Evolutionary conservation across 2,329 filamentous ascomycete species (phyloP).

Genomic region (Clonostachys rhizophaga): DNA sequence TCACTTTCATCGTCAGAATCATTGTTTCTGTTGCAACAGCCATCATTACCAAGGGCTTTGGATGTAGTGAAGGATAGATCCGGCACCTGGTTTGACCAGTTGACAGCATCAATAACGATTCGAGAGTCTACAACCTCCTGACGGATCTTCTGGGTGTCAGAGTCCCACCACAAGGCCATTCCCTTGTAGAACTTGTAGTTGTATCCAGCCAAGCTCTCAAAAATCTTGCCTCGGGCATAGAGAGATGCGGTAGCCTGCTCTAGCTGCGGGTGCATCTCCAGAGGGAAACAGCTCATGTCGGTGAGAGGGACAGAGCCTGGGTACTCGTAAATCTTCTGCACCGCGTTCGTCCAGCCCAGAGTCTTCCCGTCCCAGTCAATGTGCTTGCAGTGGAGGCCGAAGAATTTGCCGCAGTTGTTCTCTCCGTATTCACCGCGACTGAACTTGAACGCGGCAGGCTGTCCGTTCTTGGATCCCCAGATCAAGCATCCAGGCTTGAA

Average conservation of each 20-base stretch:
- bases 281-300: slow-evolving; percentile 35
- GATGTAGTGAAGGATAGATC: slow-evolving; percentile 19
- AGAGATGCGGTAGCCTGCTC: slow-evolving; percentile 25
- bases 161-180: slow-evolving; percentile 21
- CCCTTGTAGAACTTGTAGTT: slow-evolving; percentile 42
- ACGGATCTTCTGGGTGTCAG: slow-evolving; percentile 8
- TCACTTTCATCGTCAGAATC: not conserved
- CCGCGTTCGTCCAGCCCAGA: slow-evolving; percentile 32
- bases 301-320: slow-evolving; percentile 37
- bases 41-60: not conserved
- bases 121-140: slow-evolving; percentile 19
- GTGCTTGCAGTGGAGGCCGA: slow-evolving; percentile 30
- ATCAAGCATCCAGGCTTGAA: slow-evolving; percentile 41
- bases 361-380: slow-evolving; percentile 43
- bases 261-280: slow-evolving; percentile 33
- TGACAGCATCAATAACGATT: slow-evolving; percentile 20
- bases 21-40: not conserved
- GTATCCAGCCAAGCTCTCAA: slow-evolving; percentile 38
- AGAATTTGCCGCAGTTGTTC: slow-evolving; percentile 27
- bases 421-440: slow-evolving; percentile 26
- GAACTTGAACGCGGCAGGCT: slow-evolving; percentile 31
- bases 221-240: slow-evolving; percentile 33
- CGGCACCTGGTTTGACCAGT: slow-evolving; percentile 18
- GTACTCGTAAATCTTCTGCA: slow-evolving; percentile 31
- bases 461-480: slow-evolving; percentile 29